Evolutionary conservation across 345 rosid species (phyloP).

Genomic region (Gossypium sturtianum): DNA sequence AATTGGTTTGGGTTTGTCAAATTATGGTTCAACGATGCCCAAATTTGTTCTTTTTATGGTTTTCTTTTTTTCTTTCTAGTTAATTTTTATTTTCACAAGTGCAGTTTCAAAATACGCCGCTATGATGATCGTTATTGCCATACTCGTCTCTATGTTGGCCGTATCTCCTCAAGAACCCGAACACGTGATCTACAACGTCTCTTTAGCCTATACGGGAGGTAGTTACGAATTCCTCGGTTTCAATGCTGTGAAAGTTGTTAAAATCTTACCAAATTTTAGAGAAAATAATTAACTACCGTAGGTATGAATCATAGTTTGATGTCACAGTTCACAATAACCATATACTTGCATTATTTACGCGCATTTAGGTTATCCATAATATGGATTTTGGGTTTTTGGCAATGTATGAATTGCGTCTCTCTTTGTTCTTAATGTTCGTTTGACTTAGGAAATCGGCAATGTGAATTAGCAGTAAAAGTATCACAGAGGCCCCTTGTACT

Average conservation of each 20-base stretch:
- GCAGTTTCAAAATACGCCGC: constrained; percentile 51
- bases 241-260: not conserved
- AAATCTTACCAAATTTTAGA: not conserved
- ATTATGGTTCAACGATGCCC: not conserved
- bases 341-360: not conserved
- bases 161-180: constrained; percentile 46
- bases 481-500: too few relatives aligned
- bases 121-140: constrained; percentile 41
- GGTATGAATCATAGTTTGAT: not conserved
- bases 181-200: constrained; percentile 53
- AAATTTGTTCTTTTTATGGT: not conserved
- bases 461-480: not conserved
- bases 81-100: not conserved
- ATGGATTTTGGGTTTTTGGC: not conserved
- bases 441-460: not conserved
- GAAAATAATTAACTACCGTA: not conserved
- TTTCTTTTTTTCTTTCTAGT: not conserved
- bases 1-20: not conserved
- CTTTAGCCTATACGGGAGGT: constrained; percentile 67
- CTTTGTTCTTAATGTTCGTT: not conserved
- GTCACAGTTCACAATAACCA: not conserved
- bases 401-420: not conserved
- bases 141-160: constrained; percentile 61
- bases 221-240: not conserved
- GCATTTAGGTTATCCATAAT: not conserved